Conservation (phyloP, 345 rosid genomes). For the Hirschfeldia incana region DNA sequence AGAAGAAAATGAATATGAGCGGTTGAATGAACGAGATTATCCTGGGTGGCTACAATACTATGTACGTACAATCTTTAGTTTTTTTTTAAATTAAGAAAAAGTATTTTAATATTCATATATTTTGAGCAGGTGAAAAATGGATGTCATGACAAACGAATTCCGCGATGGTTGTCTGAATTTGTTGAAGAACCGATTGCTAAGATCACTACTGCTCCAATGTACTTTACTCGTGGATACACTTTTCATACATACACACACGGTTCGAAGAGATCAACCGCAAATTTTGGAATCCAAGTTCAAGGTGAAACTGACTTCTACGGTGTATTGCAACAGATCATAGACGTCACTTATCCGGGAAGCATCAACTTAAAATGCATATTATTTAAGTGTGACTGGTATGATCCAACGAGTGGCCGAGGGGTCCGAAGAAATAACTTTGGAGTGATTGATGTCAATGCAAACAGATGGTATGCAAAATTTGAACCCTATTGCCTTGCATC, state of each 20-base stretch:
- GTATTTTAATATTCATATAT: neutral
- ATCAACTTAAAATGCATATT: neutral
- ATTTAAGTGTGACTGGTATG: neutral
- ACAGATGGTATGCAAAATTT: neutral
- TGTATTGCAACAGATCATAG: neutral
- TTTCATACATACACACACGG: neutral
- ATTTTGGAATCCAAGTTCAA: neutral
- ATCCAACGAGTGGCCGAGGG: neutral
- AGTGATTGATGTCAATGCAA: neutral
- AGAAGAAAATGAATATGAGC: too few species aligned
- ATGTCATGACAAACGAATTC: neutral
- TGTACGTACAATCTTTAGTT: too few species aligned
- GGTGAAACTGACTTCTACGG: neutral
- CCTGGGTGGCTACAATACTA: too few species aligned
- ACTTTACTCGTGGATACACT: neutral
- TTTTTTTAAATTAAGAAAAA: neutral
- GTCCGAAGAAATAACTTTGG: neutral
- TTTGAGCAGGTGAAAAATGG: neutral
- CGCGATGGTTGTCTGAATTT: neutral
- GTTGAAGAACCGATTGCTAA: neutral
- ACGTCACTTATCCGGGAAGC: neutral
- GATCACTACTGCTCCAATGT: neutral
- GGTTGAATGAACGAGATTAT: too few species aligned
- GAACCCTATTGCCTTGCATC: neutral
- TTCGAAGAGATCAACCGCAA: neutral